Percentiles rank a stretch among this genome's conserved stretches.
These are phyloP conservation scores for Dipteronia dyeriana DNA, from an alignment of 345 rosid species.

Conservation along the genomic window DNA sequence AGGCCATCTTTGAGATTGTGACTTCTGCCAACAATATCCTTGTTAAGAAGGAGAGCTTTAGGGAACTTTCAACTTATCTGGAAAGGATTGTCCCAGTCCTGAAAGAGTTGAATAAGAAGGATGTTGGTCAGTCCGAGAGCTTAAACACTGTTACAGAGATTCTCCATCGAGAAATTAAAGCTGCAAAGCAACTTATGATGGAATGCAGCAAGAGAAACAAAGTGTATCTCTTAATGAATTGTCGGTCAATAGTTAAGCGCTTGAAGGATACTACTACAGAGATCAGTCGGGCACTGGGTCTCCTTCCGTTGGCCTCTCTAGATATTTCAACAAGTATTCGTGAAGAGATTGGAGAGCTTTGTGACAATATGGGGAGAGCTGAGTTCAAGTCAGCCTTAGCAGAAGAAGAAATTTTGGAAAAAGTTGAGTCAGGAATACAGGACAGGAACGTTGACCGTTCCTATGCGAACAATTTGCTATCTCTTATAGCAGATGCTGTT, in stretches of 20 bases:
- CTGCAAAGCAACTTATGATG: constrained; percentile 44
- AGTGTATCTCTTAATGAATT: constrained; percentile 62
- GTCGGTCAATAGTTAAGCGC: constrained; percentile 46
- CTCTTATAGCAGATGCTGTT: constrained; percentile 59
- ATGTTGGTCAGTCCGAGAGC: constrained; percentile 38
- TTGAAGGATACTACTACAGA: constrained; percentile 43
- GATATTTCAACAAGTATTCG: constrained; percentile 47
- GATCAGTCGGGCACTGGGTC: constrained; percentile 52
- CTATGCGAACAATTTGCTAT: constrained; percentile 58
- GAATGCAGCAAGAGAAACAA: constrained; percentile 59
- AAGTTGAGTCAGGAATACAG: constrained; percentile 67
- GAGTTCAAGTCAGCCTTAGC: constrained; percentile 59
- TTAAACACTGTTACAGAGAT: constrained; percentile 48
- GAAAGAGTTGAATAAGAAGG: constrained; percentile 48
- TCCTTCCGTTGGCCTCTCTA: constrained; percentile 59
- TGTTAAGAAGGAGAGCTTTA: constrained; percentile 55
- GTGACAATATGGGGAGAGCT: constrained; percentile 50
- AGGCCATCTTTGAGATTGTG: constrained; percentile 43
- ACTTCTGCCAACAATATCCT: constrained; percentile 44
- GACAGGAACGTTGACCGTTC: constrained; percentile 61
- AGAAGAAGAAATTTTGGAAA: constrained; percentile 65
- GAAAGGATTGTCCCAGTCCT: constrained; percentile 53
- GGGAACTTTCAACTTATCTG: constrained; percentile 47
- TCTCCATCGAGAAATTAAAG: constrained; percentile 51
- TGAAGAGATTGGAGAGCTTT: constrained; percentile 43